Conservation (phyloP, 2,329 filamentous ascomycete genomes). For the Penicillium sp. region DNA sequence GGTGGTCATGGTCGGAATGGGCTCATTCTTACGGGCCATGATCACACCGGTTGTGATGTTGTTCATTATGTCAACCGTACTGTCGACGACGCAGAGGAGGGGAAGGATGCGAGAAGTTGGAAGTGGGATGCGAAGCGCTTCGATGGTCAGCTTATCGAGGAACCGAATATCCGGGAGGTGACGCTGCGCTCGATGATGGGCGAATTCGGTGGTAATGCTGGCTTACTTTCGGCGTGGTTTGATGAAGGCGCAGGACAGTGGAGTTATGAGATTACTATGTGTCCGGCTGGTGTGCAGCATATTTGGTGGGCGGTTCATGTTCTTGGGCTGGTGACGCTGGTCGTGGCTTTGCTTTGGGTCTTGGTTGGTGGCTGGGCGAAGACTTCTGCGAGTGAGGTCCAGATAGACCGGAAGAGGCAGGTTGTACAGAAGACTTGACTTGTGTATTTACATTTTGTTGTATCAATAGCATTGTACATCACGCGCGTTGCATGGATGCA, state of each 20-base stretch:
- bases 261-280: conserved; percentile 75
- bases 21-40: conserved; percentile 85
- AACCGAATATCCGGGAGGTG: conserved; percentile 67
- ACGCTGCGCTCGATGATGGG: conserved; percentile 99
- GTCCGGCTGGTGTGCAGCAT: conserved; percentile 78
- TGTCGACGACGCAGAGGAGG: background rate
- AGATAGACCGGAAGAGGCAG: background rate
- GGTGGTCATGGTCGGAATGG: conserved; percentile 66
- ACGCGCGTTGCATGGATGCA: background rate
- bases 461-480: background rate
- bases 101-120: conserved; percentile 19
- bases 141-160: conserved; percentile 5
- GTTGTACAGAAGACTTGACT: background rate
- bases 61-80: conserved; percentile 72
- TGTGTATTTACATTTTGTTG: background rate
- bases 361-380: background rate
- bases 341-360: conserved; percentile 31
- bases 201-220: conserved; percentile 86
- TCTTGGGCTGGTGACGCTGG: conserved; percentile 55
- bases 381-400: background rate
- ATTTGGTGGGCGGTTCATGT: conserved; percentile 92
- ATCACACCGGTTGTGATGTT: conserved; percentile 90
- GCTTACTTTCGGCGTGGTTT: conserved; percentile 85
- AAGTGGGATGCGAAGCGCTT: conserved; percentile 39
- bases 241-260: conserved; percentile 65